Percentiles rank a stretch among this genome's conserved stretches.
These are phyloP conservation scores for Saccharomycopsis fibuligera DNA, from an alignment of 805 yeast species.

Conservation along the genomic window DNA sequence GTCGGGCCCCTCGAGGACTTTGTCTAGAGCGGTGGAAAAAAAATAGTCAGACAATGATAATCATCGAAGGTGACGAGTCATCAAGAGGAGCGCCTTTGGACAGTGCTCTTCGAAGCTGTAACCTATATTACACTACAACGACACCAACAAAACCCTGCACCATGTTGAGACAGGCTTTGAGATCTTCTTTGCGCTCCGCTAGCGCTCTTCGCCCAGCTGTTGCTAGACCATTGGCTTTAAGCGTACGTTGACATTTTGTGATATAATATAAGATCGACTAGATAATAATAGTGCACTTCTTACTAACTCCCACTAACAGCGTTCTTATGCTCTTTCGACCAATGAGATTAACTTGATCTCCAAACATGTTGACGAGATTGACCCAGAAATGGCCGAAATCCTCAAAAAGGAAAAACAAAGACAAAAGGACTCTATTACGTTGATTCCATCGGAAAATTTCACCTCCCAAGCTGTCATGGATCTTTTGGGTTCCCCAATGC, in stretches of 20 bases:
- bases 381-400: slow-evolving; percentile 73
- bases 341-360: slow-evolving; percentile 18
- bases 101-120: too few species aligned
- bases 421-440: slow-evolving; percentile 88
- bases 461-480: slow-evolving; percentile 95
- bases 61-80: too few species aligned
- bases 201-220: too few species aligned
- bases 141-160: too few species aligned
- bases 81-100: too few species aligned
- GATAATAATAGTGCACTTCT: not conserved
- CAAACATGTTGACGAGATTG: slow-evolving; percentile 49
- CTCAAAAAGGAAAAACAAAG: slow-evolving; percentile 77
- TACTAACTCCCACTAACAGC: not conserved
- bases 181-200: not conserved
- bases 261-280: not conserved
- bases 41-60: too few species aligned
- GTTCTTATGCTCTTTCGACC: slow-evolving; percentile 17
- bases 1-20: too few species aligned
- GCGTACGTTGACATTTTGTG: not conserved
- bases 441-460: slow-evolving; percentile 96
- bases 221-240: not conserved
- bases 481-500: slow-evolving; percentile 95
- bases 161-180: slow-evolving; percentile 11
- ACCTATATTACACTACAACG: too few species aligned
- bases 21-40: too few species aligned